A percentile compares a stretch with the other conserved stretches of the same genome.
Evolutionary conservation across 1,284 basidiomycete species (phyloP).

Genomic region (Porogramme epimiltina): DNA sequence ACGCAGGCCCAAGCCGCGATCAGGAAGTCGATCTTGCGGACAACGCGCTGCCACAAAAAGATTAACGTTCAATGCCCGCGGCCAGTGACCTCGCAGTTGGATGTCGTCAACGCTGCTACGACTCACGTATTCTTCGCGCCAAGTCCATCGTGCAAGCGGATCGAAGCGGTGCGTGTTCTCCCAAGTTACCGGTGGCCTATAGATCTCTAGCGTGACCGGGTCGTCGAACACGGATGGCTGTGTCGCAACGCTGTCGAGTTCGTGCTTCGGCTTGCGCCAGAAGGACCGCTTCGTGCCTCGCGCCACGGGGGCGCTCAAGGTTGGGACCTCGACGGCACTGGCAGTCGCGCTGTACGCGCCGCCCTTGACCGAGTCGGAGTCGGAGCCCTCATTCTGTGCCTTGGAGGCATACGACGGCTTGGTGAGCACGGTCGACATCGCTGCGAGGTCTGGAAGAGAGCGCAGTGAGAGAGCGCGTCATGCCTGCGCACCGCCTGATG

Average conservation of each 20-base stretch:
- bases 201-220: conserved; percentile 50
- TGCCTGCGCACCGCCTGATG: conserved; percentile 6
- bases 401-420: conserved; percentile 11
- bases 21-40: conserved; percentile 62
- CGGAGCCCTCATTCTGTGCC: conserved; percentile 8
- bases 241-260: conserved; percentile 35
- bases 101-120: neutral
- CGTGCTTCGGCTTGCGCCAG: conserved; percentile 27
- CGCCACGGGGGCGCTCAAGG: conserved; percentile 28
- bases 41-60: conserved; percentile 39
- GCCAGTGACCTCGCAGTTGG: too few relatives aligned
- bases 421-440: conserved; percentile 28
- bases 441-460: conserved; percentile 7
- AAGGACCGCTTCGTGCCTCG: conserved; percentile 19
- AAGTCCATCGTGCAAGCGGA: conserved; percentile 68
- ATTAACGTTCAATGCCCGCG: neutral
- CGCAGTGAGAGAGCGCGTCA: conserved; percentile 10
- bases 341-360: conserved; percentile 20
- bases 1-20: conserved; percentile 67
- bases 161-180: conserved; percentile 72
- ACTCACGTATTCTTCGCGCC: conserved; percentile 60
- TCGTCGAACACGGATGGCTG: conserved; percentile 46
- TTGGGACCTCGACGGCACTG: conserved; percentile 25
- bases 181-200: conserved; percentile 57
- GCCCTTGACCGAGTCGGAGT: conserved; percentile 11